phyloP scores from a whole-genome alignment of 192 early-diverging fungal species.

The Chytriomyces sp. region DNA sequence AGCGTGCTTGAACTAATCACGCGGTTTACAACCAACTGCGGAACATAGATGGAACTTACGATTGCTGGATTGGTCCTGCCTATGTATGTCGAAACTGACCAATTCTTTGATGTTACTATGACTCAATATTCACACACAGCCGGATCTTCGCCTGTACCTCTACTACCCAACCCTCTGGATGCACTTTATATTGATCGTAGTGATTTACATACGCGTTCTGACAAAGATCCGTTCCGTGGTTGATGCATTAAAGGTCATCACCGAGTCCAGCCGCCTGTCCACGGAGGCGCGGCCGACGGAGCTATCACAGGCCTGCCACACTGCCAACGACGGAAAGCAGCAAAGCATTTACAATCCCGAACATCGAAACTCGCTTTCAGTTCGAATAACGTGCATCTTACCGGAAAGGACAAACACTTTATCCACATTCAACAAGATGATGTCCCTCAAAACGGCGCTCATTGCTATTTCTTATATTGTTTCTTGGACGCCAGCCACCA shows the following conservation, averaged over 20 bases:
- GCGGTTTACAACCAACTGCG: too few species aligned
- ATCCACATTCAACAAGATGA: background rate
- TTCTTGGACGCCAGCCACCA: constrained; percentile 20
- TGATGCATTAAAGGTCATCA: background rate
- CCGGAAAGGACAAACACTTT: background rate
- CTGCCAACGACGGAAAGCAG: background rate
- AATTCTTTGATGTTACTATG: too few species aligned
- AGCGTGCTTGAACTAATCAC: too few species aligned
- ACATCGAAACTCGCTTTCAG: background rate
- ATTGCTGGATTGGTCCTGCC: constrained; percentile 15
- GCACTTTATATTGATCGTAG: constrained; percentile 5
- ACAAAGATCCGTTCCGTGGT: background rate
- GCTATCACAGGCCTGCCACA: background rate
- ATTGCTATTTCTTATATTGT: background rate
- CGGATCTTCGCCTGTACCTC: constrained; percentile 2
- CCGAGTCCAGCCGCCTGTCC: background rate
- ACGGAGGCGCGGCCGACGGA: background rate
- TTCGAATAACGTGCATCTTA: background rate
- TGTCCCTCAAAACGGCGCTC: background rate
- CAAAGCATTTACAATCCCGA: background rate
- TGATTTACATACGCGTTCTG: background rate
- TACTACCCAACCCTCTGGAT: constrained; percentile 26
- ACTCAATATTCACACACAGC: background rate
- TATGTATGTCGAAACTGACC: background rate
- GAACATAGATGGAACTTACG: constrained; percentile 7